phyloP scores from a whole-genome alignment of 2,329 filamentous ascomycete genomes.

The Magnaporthales sp. region DNA sequence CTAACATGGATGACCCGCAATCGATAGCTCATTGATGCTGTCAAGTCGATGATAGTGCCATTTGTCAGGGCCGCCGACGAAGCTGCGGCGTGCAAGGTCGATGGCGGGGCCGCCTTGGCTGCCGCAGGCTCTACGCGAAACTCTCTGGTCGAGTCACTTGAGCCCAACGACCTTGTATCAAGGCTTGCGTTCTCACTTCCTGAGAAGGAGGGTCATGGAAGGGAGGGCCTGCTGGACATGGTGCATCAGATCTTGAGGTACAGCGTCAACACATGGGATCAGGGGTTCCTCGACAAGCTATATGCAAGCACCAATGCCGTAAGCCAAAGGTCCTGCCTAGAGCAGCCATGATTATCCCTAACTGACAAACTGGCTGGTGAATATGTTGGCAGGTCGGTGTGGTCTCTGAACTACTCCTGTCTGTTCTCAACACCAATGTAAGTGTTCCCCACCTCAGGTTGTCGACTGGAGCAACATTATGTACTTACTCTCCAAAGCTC shows the following conservation, averaged over 20 bases:
- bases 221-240: conserved; percentile 64
- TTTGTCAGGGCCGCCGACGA: conserved; percentile 66
- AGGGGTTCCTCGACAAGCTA: conserved; percentile 92
- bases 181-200: conserved; percentile 53
- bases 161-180: conserved; percentile 46
- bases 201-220: conserved; percentile 45
- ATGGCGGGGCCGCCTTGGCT: conserved; percentile 38
- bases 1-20: background rate
- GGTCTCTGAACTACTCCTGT: conserved; percentile 74
- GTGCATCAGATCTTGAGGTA: conserved; percentile 67
- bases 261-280: conserved; percentile 97
- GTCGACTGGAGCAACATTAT: background rate
- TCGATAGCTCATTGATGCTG: conserved; percentile 56
- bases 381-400: conserved; percentile 55
- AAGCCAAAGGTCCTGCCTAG: conserved; percentile 17
- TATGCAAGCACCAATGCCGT: conserved; percentile 85
- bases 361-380: background rate
- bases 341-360: background rate
- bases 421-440: conserved; percentile 83
- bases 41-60: conserved; percentile 59
- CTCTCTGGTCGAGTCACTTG: conserved; percentile 54
- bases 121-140: conserved; percentile 34
- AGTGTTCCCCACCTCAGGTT: conserved; percentile 15
- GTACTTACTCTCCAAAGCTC: conserved; percentile 33
- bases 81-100: conserved; percentile 40